Conservation (phyloP, 805 yeast genomes). For the Candida odintsovae region DNA sequence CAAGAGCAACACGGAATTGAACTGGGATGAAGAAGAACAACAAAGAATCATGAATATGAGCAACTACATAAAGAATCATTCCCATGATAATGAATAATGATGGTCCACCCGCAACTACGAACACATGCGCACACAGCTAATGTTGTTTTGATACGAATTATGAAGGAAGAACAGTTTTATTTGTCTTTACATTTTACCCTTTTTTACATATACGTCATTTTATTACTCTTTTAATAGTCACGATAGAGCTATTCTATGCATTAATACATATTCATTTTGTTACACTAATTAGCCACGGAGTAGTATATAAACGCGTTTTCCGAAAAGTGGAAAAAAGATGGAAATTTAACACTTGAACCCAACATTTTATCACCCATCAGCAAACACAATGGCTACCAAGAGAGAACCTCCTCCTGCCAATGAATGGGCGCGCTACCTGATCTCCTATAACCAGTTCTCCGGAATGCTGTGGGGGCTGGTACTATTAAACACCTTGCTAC, state of each 20-base stretch:
- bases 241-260: no score
- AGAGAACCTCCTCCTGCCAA: neutral
- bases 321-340: neutral
- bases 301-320: no score
- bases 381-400: neutral
- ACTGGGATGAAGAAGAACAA: conserved; percentile 29
- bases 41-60: conserved; percentile 26
- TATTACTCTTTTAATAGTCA: neutral
- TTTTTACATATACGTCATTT: neutral
- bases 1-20: conserved; percentile 31
- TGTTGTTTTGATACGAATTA: neutral
- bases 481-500: conserved; percentile 36
- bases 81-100: conserved; percentile 1
- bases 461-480: conserved; percentile 51
- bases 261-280: no score
- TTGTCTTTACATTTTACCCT: neutral
- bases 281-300: no score
- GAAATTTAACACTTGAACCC: neutral
- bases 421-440: conserved; percentile 22
- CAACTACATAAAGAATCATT: conserved; percentile 22
- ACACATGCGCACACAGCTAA: neutral
- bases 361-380: neutral
- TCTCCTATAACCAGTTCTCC: conserved; percentile 46
- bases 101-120: neutral
- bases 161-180: neutral